Base-by-base conservation (phyloP, 106 monocot species). In the Allium fistulosum region DNA sequence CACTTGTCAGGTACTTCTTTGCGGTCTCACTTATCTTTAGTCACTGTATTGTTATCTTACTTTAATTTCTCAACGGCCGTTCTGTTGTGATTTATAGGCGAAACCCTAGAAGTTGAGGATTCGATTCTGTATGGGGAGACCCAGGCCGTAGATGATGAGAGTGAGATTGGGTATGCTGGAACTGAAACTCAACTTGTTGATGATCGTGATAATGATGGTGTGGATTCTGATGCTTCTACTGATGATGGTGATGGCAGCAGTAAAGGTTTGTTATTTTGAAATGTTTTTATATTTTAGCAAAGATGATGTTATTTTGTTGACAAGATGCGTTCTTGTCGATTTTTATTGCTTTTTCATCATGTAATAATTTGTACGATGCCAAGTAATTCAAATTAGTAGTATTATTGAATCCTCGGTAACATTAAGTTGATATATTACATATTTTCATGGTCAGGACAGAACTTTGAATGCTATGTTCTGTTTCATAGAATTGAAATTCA, bases 91-190 rank as follows among this genome's bases (percentile, higher is more conserved):
- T 7, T 1, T 26, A 26, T 26, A 26, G 68, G 53, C 68, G 68
- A 69, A 57, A 69, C 69, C 69, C 56, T 69, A 69, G 69, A n/a
- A 17, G 12, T 52, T 27, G 67, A 68, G 65, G 67, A 53, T 12
- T 52, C 26, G 67, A 52, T 67, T 11, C 68, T 69, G 4, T 70
- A 26, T 11, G 70, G 70, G 12, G 70, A 70, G 70, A 70, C 76
- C 45, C 69, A 76, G 57, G 26, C 63, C 13, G 48, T 79, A 9
- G 77, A 73, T 26, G 73, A 74, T 10, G 65, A 65, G 48, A 17
- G 17, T 16, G 70, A 10, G 13, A 8, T 47, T 13, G n/a, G 8
- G 2, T 22, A 67, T 51, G 67, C 50, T 4, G 6, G 11, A 52
- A 46, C 45, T 16, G 68, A 69, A 57, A 60, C 74, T 47, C 71